Evolutionary conservation across 768 basidiomycete genomes (phyloP).

Genomic region (Hygrocybe coccinea): DNA sequence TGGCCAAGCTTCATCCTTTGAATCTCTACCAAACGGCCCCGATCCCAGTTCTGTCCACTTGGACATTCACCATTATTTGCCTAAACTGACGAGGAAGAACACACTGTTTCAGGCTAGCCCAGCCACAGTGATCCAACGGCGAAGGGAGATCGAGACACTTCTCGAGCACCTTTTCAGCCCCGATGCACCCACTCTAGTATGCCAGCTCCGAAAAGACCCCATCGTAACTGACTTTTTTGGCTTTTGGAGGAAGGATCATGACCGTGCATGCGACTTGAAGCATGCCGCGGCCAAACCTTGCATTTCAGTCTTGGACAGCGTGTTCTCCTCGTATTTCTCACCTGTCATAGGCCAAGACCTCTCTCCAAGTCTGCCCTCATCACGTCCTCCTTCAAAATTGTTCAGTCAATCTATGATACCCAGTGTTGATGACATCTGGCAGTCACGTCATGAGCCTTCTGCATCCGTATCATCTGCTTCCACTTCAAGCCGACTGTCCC

Average conservation of each 20-base stretch:
- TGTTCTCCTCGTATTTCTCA: conserved; percentile 53
- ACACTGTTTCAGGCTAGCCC: conserved; percentile 69
- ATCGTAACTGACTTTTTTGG: conserved; percentile 74
- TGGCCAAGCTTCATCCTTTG: conserved; percentile 76
- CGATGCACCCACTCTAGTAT: conserved; percentile 59
- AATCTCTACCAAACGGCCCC: conserved; percentile 81
- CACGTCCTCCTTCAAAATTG: neutral
- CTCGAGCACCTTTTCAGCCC: conserved; percentile 55
- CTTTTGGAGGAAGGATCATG: conserved; percentile 69
- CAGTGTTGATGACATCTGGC: neutral
- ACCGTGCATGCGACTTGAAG: conserved; percentile 45
- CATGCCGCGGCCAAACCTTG: conserved; percentile 27
- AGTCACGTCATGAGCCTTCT: conserved; percentile 24
- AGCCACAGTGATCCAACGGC: conserved; percentile 59
- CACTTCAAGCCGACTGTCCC: too few species aligned
- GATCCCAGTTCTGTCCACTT: conserved; percentile 67
- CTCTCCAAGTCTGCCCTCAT: conserved; percentile 1
- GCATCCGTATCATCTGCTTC: too few species aligned
- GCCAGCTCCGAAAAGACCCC: conserved; percentile 56
- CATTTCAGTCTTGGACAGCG: conserved; percentile 49
- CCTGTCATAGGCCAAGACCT: neutral
- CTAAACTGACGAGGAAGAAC: conserved; percentile 64
- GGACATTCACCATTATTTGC: conserved; percentile 62
- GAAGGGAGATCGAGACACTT: conserved; percentile 54
- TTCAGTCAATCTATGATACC: neutral